phyloP scores from a whole-genome alignment of 73 alveolate genomes.

The Paramecium primaurelia region DNA sequence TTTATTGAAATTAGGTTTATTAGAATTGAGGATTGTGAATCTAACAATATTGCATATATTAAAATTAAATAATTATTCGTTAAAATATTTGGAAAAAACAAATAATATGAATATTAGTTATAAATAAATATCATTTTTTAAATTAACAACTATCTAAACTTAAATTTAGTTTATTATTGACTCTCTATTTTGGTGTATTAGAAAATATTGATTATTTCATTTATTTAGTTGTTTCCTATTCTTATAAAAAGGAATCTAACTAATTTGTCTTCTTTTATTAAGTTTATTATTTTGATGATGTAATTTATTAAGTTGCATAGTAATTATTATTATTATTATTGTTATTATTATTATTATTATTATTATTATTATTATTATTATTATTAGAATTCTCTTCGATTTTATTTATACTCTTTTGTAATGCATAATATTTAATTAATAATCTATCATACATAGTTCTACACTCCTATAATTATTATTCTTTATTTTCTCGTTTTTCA shows the following conservation, averaged over 20 bases:
- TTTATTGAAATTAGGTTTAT: neutral
- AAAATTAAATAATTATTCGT: neutral
- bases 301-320: neutral
- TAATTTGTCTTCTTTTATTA: neutral
- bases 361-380: too few species aligned
- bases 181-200: neutral
- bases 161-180: neutral
- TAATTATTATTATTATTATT: neutral
- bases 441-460: conserved; percentile 48
- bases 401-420: neutral
- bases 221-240: neutral
- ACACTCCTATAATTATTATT: neutral
- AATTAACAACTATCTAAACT: conserved; percentile 2
- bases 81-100: neutral
- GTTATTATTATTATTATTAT: too few species aligned
- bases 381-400: neutral
- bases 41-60: neutral
- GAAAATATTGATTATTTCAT: neutral
- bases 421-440: conserved; percentile 35
- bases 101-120: neutral
- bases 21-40: neutral
- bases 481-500: neutral
- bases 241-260: neutral
- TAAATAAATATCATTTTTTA: neutral
- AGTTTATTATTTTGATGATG: neutral